Base-by-base conservation (phyloP, 441 rosid genomes). In the Francoa sonchifolia region DNA sequence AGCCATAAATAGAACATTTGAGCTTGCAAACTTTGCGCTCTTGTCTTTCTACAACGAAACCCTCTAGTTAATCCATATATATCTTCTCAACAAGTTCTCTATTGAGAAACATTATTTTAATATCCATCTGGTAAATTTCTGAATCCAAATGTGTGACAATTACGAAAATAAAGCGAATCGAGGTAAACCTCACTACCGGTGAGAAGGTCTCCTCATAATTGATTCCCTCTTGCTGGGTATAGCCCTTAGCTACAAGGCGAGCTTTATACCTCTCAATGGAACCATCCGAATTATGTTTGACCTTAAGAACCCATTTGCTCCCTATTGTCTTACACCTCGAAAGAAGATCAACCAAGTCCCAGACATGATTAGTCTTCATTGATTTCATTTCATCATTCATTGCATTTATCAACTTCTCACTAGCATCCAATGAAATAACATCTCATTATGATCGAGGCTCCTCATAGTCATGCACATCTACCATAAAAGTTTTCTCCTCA, bases 261-360 rank as follows among this genome's bases (percentile, higher is more conserved):
- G 28, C 44, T 20, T 42, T 27, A 7, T 26, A 4, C 6, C 8
- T 28, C 5, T 44, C 37, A 3, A 44, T 42, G 9, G 22, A 29
- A 10, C 15, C 37, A 44, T 44, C 26, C 8, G 26, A 14, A 12
- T 29, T 44, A 2, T 27, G 5, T 30, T 44, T 44, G n/a, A 30
- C n/a, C 31, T 44, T 44, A 8, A 44, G 37, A 19, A 44, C 14
- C 37, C 37, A 44, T n/a, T 44, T 44, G 36, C 31, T 44, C 26
- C 26, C 48, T 16, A 18, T 44, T 8, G 2, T 8, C 14, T 16
- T 41, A 8, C 45, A 18, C 8, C 45, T 16, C n/a, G n/a, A 3
- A 10, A 9, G 31, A n/a, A 41, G 1, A 3, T 41, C 45, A 11
- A 41, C 31, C 5, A 41, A 0, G 7, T 21, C 12, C 31, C 18